Evolutionary conservation across 768 basidiomycete genomes (phyloP).

Genomic region (Leccinum longicurvipes): DNA sequence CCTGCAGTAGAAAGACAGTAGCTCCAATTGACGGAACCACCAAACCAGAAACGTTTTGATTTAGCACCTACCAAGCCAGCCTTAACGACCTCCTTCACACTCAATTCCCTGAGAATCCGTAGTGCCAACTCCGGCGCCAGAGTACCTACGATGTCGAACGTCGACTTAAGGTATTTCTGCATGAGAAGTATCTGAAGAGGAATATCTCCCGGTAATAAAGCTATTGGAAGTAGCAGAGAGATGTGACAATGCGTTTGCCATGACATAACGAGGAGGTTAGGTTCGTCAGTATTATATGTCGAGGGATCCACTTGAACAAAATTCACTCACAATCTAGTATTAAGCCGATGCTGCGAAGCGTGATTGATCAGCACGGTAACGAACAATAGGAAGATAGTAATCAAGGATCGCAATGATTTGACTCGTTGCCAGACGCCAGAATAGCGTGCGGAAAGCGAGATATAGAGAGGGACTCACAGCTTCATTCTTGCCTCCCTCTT

Average conservation of each 20-base stretch:
- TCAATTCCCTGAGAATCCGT: constrained; percentile 56
- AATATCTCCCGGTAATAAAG: constrained; percentile 82
- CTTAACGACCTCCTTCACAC: constrained; percentile 58
- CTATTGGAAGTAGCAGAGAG: constrained; percentile 32
- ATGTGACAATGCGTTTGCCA: neutral
- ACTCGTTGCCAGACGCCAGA: neutral
- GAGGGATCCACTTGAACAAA: neutral
- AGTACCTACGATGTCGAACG: constrained; percentile 77
- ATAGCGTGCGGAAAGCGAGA: neutral
- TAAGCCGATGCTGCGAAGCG: constrained; percentile 24
- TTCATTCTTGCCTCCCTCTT: constrained; percentile 69
- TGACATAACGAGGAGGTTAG: neutral
- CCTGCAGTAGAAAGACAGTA: neutral
- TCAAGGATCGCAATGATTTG: neutral
- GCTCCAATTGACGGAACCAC: neutral
- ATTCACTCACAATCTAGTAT: constrained; percentile 26
- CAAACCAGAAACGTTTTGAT: neutral
- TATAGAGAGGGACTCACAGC: constrained; percentile 47
- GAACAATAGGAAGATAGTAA: neutral
- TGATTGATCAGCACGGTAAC: constrained; percentile 4
- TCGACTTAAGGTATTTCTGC: constrained; percentile 78
- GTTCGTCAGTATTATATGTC: constrained; percentile 5
- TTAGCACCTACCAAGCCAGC: constrained; percentile 35
- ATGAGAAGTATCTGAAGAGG: constrained; percentile 79
- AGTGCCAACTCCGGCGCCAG: constrained; percentile 65